phyloP scores from a whole-genome alignment of 805 yeast genomes.

The Phaffomyces opuntiae region DNA sequence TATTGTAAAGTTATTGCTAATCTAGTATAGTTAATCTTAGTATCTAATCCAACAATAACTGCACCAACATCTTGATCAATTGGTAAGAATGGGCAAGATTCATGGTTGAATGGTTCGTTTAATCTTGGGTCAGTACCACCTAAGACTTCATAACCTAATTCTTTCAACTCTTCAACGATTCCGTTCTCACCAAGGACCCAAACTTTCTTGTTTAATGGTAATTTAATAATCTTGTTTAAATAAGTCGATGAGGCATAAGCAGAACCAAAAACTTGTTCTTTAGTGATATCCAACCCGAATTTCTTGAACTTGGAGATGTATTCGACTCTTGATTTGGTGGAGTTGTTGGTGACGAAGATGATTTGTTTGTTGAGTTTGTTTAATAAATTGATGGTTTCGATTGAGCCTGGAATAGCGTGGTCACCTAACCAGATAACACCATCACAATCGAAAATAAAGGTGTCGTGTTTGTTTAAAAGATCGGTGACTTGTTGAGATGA shows the following conservation, averaged over 20 bases:
- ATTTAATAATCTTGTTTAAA: constrained; percentile 63
- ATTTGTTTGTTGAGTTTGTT: constrained; percentile 51
- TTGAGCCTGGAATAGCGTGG: constrained; percentile 68
- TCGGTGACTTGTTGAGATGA: constrained; percentile 40
- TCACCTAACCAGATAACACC: constrained; percentile 95
- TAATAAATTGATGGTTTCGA: constrained; percentile 66
- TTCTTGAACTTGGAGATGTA: constrained; percentile 71
- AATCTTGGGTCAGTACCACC: constrained; percentile 79
- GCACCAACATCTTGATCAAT: constrained; percentile 75
- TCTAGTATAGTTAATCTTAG: constrained; percentile 72
- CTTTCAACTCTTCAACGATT: constrained; percentile 68
- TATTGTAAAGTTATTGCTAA: constrained; percentile 79
- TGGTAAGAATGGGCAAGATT: constrained; percentile 44
- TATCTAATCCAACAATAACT: constrained; percentile 84
- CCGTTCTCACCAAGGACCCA: constrained; percentile 91
- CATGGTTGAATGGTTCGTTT: constrained; percentile 46
- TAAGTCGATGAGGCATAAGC: constrained; percentile 90
- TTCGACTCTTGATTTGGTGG: constrained; percentile 78
- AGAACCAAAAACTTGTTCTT: constrained; percentile 81
- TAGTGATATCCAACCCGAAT: constrained; percentile 35
- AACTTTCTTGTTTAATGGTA: constrained; percentile 71
- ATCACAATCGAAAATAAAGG: constrained; percentile 92
- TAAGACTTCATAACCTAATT: constrained; percentile 64
- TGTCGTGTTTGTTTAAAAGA: constrained; percentile 64
- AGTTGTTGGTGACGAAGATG: constrained; percentile 91